Evolutionary conservation across 129 eudicot genomes (phyloP).

Genomic region (Saposhnikovia divaricata): DNA sequence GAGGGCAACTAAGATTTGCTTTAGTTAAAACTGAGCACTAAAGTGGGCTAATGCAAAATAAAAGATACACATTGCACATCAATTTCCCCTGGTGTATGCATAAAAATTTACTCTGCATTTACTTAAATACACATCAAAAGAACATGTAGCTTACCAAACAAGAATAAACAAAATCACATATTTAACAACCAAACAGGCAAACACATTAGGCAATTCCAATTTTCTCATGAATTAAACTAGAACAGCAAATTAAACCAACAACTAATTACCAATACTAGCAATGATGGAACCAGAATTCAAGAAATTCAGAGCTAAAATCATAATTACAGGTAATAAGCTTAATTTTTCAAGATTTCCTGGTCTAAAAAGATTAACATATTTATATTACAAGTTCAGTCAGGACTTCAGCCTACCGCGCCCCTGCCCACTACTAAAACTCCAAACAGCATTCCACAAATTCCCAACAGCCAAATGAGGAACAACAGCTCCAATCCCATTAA

Average conservation of each 20-base stretch:
- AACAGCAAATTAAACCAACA: too few relatives aligned
- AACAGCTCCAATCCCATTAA: conserved; percentile 8
- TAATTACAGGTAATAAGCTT: too few relatives aligned
- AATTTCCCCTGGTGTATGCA: background rate
- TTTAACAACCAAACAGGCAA: background rate
- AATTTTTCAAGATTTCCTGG: too few relatives aligned
- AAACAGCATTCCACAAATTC: conserved; percentile 14
- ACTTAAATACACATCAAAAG: background rate
- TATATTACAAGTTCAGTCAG: too few relatives aligned
- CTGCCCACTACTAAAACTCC: too few relatives aligned
- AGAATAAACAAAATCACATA: background rate
- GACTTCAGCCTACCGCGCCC: background rate
- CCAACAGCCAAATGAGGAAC: conserved; percentile 3
- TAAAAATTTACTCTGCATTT: background rate
- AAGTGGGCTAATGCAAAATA: background rate
- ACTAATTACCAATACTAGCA: too few relatives aligned
- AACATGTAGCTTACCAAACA: background rate
- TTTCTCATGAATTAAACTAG: background rate
- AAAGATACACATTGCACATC: background rate
- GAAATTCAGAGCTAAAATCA: background rate
- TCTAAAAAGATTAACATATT: too few relatives aligned
- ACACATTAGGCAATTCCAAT: background rate
- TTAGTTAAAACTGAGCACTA: background rate
- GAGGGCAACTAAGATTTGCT: background rate
- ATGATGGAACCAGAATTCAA: too few relatives aligned